Evolutionary conservation across 2,329 filamentous ascomycete species (phyloP).

Genomic region (Cytospora piceicola): DNA sequence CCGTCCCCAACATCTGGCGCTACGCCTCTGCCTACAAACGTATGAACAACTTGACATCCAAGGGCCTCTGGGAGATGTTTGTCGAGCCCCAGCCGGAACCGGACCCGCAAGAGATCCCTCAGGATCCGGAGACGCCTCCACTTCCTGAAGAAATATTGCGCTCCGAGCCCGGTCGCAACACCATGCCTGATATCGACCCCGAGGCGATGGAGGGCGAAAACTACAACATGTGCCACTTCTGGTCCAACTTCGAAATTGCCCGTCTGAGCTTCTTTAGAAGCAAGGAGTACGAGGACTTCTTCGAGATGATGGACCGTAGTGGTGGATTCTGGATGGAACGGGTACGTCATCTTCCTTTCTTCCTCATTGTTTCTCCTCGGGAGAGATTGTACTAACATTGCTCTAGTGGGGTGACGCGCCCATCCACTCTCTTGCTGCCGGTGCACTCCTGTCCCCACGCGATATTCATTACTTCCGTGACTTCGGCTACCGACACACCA

Average conservation of each 20-base stretch:
- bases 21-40: conserved; percentile 99
- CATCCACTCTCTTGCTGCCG: conserved; percentile 95
- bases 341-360: conserved; percentile 53
- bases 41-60: conserved; percentile 83
- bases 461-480: conserved; percentile 99
- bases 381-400: conserved; percentile 40
- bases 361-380: conserved; percentile 14
- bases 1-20: conserved; percentile 96
- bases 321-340: conserved; percentile 99
- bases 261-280: conserved; percentile 94
- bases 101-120: conserved; percentile 55
- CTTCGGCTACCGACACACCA: conserved; percentile 97
- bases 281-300: conserved; percentile 97
- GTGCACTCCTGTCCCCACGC: conserved; percentile 75
- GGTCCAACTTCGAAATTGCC: conserved; percentile 99
- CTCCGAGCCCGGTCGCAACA: conserved; percentile 71
- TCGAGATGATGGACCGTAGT: conserved; percentile 97
- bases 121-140: conserved; percentile 68
- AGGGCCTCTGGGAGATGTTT: conserved; percentile 99
- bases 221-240: conserved; percentile 99
- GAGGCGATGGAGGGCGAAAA: conserved; percentile 96
- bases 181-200: conserved; percentile 79
- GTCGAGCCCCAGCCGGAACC: conserved; percentile 73
- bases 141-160: conserved; percentile 82
- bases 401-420: conserved; percentile 94